These are phyloP conservation scores for Penicillium sp. DNA, from an alignment of 2,329 filamentous ascomycete genomes.

Conservation along the genomic window DNA sequence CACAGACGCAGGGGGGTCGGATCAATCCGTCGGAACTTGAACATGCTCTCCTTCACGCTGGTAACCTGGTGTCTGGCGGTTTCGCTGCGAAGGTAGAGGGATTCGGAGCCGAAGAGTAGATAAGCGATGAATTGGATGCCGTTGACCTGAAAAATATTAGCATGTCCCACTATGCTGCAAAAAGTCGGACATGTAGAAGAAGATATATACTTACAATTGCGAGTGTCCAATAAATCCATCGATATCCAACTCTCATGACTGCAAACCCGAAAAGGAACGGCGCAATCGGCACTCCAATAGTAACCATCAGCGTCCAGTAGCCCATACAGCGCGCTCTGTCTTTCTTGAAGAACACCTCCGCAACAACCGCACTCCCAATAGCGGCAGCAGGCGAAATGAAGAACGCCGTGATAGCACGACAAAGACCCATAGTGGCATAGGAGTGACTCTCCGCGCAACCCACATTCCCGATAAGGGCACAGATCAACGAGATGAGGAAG, in stretches of 20 bases:
- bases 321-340: conserved; percentile 59
- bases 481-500: conserved; percentile 56
- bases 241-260: conserved; percentile 55
- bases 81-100: conserved; percentile 50
- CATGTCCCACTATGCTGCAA: too few species aligned
- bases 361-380: conserved; percentile 59
- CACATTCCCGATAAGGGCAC: conserved; percentile 54
- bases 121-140: conserved; percentile 61
- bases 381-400: conserved; percentile 58
- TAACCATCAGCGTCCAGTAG: conserved; percentile 58
- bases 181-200: not conserved
- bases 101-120: conserved; percentile 59
- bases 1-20: conserved; percentile 51
- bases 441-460: conserved; percentile 55
- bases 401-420: conserved; percentile 55
- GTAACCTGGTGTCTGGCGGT: conserved; percentile 28
- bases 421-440: conserved; percentile 55
- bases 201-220: conserved; percentile 48
- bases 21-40: conserved; percentile 58
- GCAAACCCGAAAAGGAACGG: conserved; percentile 46
- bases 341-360: conserved; percentile 59
- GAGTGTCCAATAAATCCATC: conserved; percentile 63
- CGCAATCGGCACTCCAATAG: conserved; percentile 49
- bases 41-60: conserved; percentile 49
- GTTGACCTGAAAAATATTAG: conserved; percentile 49